Evolutionary conservation across 2,329 filamentous ascomycete species (phyloP), one percentile per base, ranked within the genome.

Genomic region (Fusarium duplospermum): DNA sequence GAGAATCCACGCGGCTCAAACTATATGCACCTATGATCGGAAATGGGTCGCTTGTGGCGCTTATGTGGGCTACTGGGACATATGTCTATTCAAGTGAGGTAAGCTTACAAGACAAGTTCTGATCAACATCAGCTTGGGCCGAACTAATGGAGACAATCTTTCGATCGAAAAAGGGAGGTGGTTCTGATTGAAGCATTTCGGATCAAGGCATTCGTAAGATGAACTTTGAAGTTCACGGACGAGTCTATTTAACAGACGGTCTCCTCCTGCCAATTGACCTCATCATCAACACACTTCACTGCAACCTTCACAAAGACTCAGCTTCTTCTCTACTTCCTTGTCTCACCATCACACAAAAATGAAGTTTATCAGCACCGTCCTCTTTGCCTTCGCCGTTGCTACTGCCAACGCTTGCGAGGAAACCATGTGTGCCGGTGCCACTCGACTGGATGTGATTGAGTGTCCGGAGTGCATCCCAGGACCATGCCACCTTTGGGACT

Each of bases 391-490:
- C 5, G 22, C 35, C 10, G 11, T 27, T 10, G 40, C 22, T 1
- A 22, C 27, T 27, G 27, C 38, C 18, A 66, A 40, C 13, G 62
- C 65, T 3, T 67, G 65, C 18, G 20, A 60, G 2, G 58, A 29
- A 4, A 60, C 9, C 6, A 4, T 67, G 2, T 67, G 65, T 20
- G 38, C 33, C 0, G 33, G 40, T 4, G 62, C 62, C 9, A 54
- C 40, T 8, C 40, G 33, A 0, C 33, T 40, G 22, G 31, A 18
- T 1, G 50, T 40, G 8, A 38, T 67, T 29, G 50, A 64, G 0
- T 66, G 62, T 14, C 36, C 65, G 3, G 65, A 60, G 10, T 67
- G 65, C 33, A 67, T 66, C 52, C n/a, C 33, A 13, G 29, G 62
- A 0, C 65, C 65, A n/a, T 67, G 65, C 11, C 40, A 59, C 27